A percentile compares a stretch with the other conserved stretches of the same genome.
phyloP scores from a whole-genome alignment of 805 yeast genomes.

The Nadsonia fulvescens region DNA sequence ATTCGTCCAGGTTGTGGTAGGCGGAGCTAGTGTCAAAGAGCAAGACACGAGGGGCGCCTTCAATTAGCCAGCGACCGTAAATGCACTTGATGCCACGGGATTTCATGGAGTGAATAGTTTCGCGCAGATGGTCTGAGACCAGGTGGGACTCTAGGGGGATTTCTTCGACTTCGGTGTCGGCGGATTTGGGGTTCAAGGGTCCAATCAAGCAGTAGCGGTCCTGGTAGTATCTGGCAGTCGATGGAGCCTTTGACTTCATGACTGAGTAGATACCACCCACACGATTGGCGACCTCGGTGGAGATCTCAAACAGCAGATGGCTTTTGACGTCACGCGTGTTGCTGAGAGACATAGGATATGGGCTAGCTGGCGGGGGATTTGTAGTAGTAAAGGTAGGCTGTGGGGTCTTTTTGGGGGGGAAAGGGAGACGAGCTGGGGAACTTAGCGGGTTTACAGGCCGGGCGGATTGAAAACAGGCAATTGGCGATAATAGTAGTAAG shows the following conservation, averaged over 20 bases:
- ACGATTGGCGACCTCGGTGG: conserved; percentile 94
- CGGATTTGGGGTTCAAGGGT: conserved; percentile 56
- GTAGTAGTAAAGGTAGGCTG: no score
- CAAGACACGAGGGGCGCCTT: conserved; percentile 89
- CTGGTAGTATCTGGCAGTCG: conserved; percentile 83
- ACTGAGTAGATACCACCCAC: conserved; percentile 98
- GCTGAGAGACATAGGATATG: no score
- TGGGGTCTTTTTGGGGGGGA: no score
- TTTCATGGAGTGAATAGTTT: conserved; percentile 60
- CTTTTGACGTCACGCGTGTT: conserved; percentile 83
- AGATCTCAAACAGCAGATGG: conserved; percentile 80
- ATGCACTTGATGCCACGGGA: conserved; percentile 65
- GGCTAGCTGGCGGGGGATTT: no score
- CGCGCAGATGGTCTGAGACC: conserved; percentile 16
- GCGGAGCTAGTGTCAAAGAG: conserved; percentile 77
- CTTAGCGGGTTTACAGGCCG: no score
- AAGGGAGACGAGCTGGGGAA: no score
- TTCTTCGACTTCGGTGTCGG: conserved; percentile 64
- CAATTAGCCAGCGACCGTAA: conserved; percentile 93
- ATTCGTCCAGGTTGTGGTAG: conserved; percentile 50
- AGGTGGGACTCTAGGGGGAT: conserved; percentile 31
- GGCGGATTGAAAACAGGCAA: no score
- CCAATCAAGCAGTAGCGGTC: conserved; percentile 78
- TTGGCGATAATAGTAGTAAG: no score
- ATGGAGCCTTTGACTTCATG: conserved; percentile 89